Base-by-base conservation (phyloP, 1,284 basidiomycete species). In the Exsudoporus floridanus region DNA sequence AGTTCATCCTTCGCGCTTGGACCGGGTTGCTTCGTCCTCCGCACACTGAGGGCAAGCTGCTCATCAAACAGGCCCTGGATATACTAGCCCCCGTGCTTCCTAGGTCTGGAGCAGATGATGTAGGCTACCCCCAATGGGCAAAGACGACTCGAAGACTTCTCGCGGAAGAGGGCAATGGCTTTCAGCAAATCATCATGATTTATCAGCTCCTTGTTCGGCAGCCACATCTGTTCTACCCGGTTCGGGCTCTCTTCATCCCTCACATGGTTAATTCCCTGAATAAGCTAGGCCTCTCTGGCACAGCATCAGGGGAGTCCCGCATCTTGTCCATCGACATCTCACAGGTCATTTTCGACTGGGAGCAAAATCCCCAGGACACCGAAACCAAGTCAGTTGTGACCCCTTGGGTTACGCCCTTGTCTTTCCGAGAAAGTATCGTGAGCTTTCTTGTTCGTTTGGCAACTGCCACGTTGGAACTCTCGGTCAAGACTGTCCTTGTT, bases 1-100 rank as follows among this genome's bases (percentile, higher is more conserved):
- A 98, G 73, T 97, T 99, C 70, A 87, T 98, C 43, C 77, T 95
- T 40, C 84, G 92, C n/a, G 92, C 96, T 27, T 98, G 95, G 92
- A 87, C 87, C 16, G 94, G 92, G 10, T 77, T 99, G n/a, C 78
- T 99, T 54, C 89, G 92, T 33, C 83, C 88, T 45, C 85, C 88
- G 60, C 80, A 93, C 70, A 74, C 88, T 63, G 85, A 94, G 64
- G 93, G 94, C 49, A 90, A 92, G 56, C 73, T 82, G 1, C 77
- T 93, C 31, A 88, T 94, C 56, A 86, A 92, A 46, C 88, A 93
- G 64, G 96, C 96, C 0, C 79, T 99, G 49, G 90, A 96, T 55
- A 92, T 91, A 23, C 77, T 99, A n/a, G 90, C 93, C 0, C 90
- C 92, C 0, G 88, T 88, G n/a, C 80, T 98, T 35, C 86, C 84